phyloP scores from a whole-genome alignment of 2,329 filamentous ascomycete species.

The Cryphonectria japonica region DNA sequence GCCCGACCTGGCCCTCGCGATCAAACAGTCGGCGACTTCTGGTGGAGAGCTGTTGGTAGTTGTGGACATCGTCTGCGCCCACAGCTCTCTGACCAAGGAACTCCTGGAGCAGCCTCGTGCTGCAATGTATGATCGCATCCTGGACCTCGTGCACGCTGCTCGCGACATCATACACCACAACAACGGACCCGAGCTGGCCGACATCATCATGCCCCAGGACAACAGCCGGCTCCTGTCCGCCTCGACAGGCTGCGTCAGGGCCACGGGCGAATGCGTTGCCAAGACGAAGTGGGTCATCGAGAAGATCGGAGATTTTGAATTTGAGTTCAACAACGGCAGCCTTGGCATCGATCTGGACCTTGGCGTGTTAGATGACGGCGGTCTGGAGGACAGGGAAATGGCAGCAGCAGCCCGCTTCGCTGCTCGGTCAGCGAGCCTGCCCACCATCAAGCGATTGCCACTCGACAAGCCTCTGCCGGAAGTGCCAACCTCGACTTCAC shows the following conservation, averaged over 20 bases:
- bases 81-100: slow-evolving; percentile 70
- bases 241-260: slow-evolving; percentile 85
- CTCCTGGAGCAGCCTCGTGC: slow-evolving; percentile 70
- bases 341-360: slow-evolving; percentile 63
- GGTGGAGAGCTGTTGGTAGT: slow-evolving; percentile 79
- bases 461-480: slow-evolving; percentile 72
- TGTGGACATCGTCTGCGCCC: slow-evolving; percentile 79
- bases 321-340: slow-evolving; percentile 66
- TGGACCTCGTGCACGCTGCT: slow-evolving; percentile 79
- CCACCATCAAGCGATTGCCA: slow-evolving; percentile 45
- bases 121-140: slow-evolving; percentile 78
- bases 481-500: slow-evolving; percentile 60
- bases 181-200: slow-evolving; percentile 70
- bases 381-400: slow-evolving; percentile 40
- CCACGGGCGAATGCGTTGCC: slow-evolving; percentile 87
- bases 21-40: slow-evolving; percentile 80
- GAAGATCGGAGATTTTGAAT: slow-evolving; percentile 87
- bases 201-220: slow-evolving; percentile 80
- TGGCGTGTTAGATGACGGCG: slow-evolving; percentile 47
- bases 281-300: slow-evolving; percentile 86
- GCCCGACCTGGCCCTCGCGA: slow-evolving; percentile 78
- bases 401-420: slow-evolving; percentile 35
- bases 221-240: slow-evolving; percentile 75
- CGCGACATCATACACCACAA: slow-evolving; percentile 72
- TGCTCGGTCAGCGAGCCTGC: slow-evolving; percentile 36